These are phyloP conservation scores for Oryza australiensis DNA, from an alignment of 176 grass and related monocot genomes.

Conservation along the genomic window DNA sequence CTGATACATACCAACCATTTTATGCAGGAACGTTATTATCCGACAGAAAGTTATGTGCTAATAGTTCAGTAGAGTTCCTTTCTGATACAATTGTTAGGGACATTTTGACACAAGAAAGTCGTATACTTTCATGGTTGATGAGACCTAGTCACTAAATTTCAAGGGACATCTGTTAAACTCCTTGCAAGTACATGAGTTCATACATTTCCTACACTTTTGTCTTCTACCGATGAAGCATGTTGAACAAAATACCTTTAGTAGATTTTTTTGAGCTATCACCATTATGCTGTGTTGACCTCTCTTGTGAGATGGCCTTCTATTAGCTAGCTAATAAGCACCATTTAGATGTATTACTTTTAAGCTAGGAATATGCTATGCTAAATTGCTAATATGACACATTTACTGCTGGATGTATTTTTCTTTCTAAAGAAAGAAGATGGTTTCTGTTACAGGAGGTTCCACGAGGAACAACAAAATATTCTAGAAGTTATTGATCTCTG, in stretches of 20 bases:
- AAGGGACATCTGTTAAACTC: not conserved
- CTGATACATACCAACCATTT: not conserved
- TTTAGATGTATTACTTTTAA: not conserved
- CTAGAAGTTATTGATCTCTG: conserved; percentile 72
- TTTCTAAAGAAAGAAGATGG: conserved; percentile 25
- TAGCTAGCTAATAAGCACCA: not conserved
- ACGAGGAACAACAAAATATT: conserved; percentile 71
- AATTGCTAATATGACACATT: not conserved
- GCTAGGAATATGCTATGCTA: not conserved
- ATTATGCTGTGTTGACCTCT: not conserved
- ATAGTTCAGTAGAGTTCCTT: conserved; percentile 6
- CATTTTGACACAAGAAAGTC: not conserved
- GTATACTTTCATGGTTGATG: not conserved
- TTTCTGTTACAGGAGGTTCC: conserved; percentile 69
- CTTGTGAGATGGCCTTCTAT: not conserved
- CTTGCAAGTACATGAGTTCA: not conserved
- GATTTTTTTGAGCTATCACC: not conserved
- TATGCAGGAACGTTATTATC: not conserved
- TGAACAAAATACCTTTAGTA: not conserved
- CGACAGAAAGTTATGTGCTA: not conserved
- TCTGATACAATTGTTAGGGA: not conserved
- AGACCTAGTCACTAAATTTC: not conserved
- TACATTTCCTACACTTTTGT: not conserved
- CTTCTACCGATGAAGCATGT: not conserved
- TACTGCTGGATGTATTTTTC: not conserved